Evolutionary conservation across 768 basidiomycete species (phyloP).

Genomic region (Leucocoprinus birnbaumii): DNA sequence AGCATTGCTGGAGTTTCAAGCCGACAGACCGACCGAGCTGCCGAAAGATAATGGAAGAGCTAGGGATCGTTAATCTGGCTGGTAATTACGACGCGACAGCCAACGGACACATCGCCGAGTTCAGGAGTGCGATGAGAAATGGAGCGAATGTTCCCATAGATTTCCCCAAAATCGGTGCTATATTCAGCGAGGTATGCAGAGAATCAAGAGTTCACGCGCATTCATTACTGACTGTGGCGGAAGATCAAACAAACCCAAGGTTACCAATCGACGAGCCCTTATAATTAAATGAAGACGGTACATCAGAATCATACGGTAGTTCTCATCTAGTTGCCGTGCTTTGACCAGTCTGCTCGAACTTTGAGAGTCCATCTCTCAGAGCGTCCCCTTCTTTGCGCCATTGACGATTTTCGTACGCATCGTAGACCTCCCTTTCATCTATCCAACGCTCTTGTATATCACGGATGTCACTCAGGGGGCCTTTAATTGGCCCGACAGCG

Average conservation of each 20-base stretch:
- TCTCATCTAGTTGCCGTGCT: background rate
- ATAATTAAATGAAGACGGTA: no score
- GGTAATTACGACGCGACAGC: background rate
- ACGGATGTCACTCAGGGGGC: constrained; percentile 49
- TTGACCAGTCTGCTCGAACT: background rate
- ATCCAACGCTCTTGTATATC: constrained; percentile 95
- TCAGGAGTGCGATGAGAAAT: background rate
- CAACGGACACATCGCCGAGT: background rate
- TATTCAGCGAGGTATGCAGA: background rate
- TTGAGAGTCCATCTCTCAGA: constrained; percentile 35
- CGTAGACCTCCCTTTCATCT: constrained; percentile 80
- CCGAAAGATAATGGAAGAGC: background rate
- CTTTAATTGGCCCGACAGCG: constrained; percentile 53
- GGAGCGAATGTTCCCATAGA: background rate
- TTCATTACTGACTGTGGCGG: background rate
- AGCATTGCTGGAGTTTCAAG: constrained; percentile 21
- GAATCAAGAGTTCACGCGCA: background rate
- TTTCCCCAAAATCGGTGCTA: background rate
- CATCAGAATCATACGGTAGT: background rate
- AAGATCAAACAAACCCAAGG: background rate
- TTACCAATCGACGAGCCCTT: background rate
- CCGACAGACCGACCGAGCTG: constrained; percentile 18
- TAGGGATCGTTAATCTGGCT: background rate
- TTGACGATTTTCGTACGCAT: constrained; percentile 72
- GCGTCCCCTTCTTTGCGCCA: constrained; percentile 77